Evolutionary conservation across 768 basidiomycete genomes (phyloP).

Genomic region (Mycena leptocephala): DNA sequence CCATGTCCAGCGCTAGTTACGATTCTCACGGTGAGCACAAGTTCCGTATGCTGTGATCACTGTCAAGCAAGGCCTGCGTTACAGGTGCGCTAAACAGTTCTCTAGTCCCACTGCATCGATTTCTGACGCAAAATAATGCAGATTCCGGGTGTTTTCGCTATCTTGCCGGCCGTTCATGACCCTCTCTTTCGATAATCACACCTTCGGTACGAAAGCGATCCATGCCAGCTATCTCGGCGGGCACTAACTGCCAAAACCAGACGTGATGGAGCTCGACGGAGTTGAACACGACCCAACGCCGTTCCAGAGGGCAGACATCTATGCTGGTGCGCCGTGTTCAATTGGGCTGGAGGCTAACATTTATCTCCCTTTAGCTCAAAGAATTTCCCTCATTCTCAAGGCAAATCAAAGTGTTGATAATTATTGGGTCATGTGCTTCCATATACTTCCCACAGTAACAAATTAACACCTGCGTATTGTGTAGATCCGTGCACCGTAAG

Average conservation of each 20-base stretch:
- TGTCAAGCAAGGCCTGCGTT: constrained; percentile 57
- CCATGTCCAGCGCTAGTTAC: neutral
- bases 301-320: constrained; percentile 60
- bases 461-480: neutral
- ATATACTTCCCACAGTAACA: neutral
- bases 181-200: constrained; percentile 57
- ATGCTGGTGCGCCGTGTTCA: constrained; percentile 47
- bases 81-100: constrained; percentile 50
- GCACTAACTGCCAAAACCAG: neutral
- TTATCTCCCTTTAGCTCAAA: constrained; percentile 45
- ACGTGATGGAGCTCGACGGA: constrained; percentile 58
- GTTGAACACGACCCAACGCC: constrained; percentile 55
- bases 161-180: constrained; percentile 62
- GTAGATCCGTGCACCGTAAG: constrained; percentile 48
- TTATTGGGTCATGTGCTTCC: constrained; percentile 51
- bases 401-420: constrained; percentile 61
- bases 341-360: neutral
- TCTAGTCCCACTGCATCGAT: neutral
- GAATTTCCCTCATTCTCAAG: constrained; percentile 54
- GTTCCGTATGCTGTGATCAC: constrained; percentile 59
- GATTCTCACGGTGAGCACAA: constrained; percentile 34
- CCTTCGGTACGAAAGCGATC: constrained; percentile 38
- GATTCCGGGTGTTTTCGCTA: constrained; percentile 63
- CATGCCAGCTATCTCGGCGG: neutral
- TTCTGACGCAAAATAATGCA: constrained; percentile 22